Base-by-base conservation (phyloP, 2,329 filamentous ascomycete genomes). In the Hymenoscyphus infarciens region DNA sequence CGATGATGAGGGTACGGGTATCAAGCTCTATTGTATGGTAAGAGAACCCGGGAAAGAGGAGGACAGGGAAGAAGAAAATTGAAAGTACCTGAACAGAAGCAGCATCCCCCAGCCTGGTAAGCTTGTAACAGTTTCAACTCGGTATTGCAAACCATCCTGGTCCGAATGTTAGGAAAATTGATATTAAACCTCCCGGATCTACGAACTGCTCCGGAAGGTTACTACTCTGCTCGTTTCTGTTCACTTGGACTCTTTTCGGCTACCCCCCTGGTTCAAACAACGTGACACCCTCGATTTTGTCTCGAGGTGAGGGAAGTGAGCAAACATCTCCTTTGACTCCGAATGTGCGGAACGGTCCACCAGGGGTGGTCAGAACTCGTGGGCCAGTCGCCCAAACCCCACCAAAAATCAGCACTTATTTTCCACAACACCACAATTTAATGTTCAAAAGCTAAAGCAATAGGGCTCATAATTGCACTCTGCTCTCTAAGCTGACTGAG, bases 11-110 rank as follows among this genome's bases (percentile, higher is more conserved):
- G 53, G 53, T 33, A 55, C 27, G 15, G 10, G 22, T 1, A 85
- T 83, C 64, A 81, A 79, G 70, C 73, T 87, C 55, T 81, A 77
- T 64, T 76, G 78, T 13, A 81, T 81, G 80, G 73, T 80, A 7
- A 74, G 80, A 58, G 78, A 80, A 27, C 76, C 80, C 1, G 61
- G 57, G 22, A 42, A 31, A 55, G 53, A 33, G 25, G 53, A 33
- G 22, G 25, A 29, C 4, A 33, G 22, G 15, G 27, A 55, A 25
- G 53, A 22, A 13, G 45, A 52, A 13, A 52, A 25, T 52, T 52
- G 45, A 25, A 25, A 22, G 7, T 49, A 22, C 42, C 19, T 22
- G 3, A 52, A 5, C 29, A 52, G 10, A 4, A 49, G 19, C 22
- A 38, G 13, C 11, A 11, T 15, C 35, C 35, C 2, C 5, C 13